These are phyloP conservation scores for Chaetomium cochliodes DNA, from an alignment of 495 filamentous ascomycete genomes.

Conservation along the genomic window DNA sequence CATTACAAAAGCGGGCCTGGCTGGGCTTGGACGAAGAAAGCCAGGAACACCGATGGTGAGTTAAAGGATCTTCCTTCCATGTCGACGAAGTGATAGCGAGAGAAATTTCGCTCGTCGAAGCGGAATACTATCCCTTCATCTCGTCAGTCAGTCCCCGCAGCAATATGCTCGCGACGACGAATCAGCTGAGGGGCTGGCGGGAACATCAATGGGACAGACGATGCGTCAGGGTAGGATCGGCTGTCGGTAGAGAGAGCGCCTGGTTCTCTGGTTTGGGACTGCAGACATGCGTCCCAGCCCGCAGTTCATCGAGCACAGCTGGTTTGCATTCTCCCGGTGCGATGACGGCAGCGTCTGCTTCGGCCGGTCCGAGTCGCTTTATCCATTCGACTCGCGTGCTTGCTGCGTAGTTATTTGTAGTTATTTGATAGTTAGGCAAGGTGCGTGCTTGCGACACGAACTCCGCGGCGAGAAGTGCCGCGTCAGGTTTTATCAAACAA, in stretches of 20 bases:
- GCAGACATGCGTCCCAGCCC: conserved; percentile 6
- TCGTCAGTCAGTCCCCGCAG: conserved; percentile 21
- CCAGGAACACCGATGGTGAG: not conserved
- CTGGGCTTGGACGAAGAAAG: conserved; percentile 3
- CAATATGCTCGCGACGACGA: conserved; percentile 25
- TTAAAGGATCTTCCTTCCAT: not conserved
- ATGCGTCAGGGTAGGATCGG: conserved; percentile 25
- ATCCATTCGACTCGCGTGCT: not conserved
- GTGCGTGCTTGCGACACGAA: not conserved
- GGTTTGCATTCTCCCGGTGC: not conserved
- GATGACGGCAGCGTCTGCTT: not conserved
- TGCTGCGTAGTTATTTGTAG: not conserved
- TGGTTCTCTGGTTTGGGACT: conserved; percentile 22
- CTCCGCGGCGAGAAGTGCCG: not conserved
- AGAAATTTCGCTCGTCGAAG: not conserved
- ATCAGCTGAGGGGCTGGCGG: conserved; percentile 34
- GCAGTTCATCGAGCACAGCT: conserved; percentile 14
- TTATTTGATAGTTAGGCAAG: not conserved
- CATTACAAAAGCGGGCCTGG: conserved; percentile 4
- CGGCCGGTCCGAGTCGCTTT: not conserved
- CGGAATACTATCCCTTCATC: conserved; percentile 12
- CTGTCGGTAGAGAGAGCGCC: conserved; percentile 34
- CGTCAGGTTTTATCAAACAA: not conserved
- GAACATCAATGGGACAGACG: conserved; percentile 22
- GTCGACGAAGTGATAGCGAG: not conserved